phyloP scores from a whole-genome alignment of 2,329 filamentous ascomycete species.

The Nemania bipapillata region DNA sequence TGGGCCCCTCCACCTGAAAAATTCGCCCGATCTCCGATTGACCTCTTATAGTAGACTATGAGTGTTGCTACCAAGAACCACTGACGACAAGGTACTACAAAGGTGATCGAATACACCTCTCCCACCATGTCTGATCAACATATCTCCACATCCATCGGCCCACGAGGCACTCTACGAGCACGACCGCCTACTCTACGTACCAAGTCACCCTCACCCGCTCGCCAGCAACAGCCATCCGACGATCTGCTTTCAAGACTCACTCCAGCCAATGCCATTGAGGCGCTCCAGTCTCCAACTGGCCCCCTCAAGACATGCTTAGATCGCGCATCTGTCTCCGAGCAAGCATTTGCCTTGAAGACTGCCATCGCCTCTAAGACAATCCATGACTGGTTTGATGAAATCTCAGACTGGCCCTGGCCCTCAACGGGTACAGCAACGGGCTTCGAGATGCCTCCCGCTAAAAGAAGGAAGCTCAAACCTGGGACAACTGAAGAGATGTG shows the following conservation, averaged over 20 bases:
- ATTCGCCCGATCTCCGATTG: conserved; percentile 31
- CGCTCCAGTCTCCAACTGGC: conserved; percentile 65
- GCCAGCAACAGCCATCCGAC: conserved; percentile 59
- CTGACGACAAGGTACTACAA: conserved; percentile 34
- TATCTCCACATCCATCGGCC: conserved; percentile 51
- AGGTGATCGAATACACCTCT: conserved; percentile 42
- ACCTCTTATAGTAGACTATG: conserved; percentile 40
- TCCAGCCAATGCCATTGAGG: conserved; percentile 69
- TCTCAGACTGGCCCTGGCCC: conserved; percentile 70
- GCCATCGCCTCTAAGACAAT: conserved; percentile 77
- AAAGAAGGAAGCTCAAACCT: conserved; percentile 53
- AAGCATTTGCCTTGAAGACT: conserved; percentile 76
- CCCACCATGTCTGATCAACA: conserved; percentile 51
- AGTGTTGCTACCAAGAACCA: conserved; percentile 35
- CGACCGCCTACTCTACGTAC: conserved; percentile 56
- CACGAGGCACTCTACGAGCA: conserved; percentile 55
- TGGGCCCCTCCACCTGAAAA: conserved; percentile 46
- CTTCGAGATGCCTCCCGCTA: conserved; percentile 62
- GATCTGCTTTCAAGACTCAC: conserved; percentile 71
- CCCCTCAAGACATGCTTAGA: conserved; percentile 69
- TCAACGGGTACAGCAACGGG: conserved; percentile 61
- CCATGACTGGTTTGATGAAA: conserved; percentile 78
- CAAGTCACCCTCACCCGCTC: conserved; percentile 59
- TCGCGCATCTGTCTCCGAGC: conserved; percentile 71
- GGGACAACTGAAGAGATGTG: conserved; percentile 40